Evolutionary conservation across 257 asterid species (phyloP).

Genomic region (Parsonsia alboflavescens): DNA sequence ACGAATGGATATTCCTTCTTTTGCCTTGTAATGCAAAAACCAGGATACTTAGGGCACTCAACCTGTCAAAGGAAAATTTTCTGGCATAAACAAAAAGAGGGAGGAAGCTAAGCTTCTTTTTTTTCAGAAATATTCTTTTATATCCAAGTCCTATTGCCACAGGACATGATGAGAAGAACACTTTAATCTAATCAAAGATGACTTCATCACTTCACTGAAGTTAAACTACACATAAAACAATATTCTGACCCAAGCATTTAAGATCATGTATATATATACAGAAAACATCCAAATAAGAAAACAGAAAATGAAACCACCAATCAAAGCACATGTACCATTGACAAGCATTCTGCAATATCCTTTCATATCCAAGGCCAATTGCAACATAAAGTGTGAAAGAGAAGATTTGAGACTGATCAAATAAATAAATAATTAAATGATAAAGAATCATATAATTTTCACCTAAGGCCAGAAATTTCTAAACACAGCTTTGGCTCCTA

Average conservation of each 20-base stretch:
- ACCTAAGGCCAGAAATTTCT: no score
- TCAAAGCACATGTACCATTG: neutral
- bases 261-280: neutral
- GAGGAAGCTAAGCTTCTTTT: neutral
- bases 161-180: neutral
- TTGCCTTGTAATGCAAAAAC: slow-evolving; percentile 90
- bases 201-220: neutral
- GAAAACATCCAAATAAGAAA: neutral
- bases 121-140: no score
- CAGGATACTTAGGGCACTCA: slow-evolving; percentile 94
- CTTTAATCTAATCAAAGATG: neutral
- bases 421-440: no score
- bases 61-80: slow-evolving; percentile 37
- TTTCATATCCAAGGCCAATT: no score
- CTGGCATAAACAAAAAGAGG: slow-evolving; percentile 9
- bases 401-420: no score
- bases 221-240: neutral
- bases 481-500: no score
- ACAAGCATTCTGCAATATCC: neutral
- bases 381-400: no score
- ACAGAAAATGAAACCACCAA: neutral
- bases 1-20: slow-evolving; percentile 84
- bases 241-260: neutral
- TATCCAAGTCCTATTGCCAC: neutral
- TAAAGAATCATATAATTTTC: no score